Evolutionary conservation across 2,329 filamentous ascomycete genomes (phyloP), one percentile per base, ranked within the genome.

Genomic region (Hypoxylon sp.): DNA sequence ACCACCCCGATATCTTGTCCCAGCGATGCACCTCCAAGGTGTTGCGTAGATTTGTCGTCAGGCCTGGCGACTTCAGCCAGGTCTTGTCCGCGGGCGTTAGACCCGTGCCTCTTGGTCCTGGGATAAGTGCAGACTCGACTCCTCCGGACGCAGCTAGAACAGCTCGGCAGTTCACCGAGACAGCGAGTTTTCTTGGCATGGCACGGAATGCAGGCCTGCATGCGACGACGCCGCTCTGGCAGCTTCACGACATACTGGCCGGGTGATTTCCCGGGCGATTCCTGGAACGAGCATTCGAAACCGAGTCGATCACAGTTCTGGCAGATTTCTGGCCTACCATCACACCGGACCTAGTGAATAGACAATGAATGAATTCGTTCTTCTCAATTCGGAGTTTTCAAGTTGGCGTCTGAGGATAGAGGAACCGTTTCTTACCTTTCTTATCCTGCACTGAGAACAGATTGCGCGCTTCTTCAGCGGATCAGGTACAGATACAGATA

Each of bases 211-310:
- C 77, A 79, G 2, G 73, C 73, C 36, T 73, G 71, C 73, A 72
- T 73, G n/a, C 74, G 71, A 46, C 71, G 68, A 3, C 71, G 68
- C 16, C 71, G 69, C 57, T 75, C 72, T 2, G 73, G 72, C 4
- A 71, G 61, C 56, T 72, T 75, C 30, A 72, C 50, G 5, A 61
- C 67, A 53, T 75, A 74, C n/a, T 69, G 69, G 9, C 71, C 67
- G 1, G 65, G 58, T 11, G 66, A 45, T 53, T 64, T 63, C 18
- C 69, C 65, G 48, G 72, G 64, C 4, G 69, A 64, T 28, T 74
- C 71, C 48, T 71, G 71, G n/a, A 78, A 76, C 12, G 77, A 79
- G 55, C 77, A 79, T 32, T 73, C 72, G 57, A 78, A 77, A 7
- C 71, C 70, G 5, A 79, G 56, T 24, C 77, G 75, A 40, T 75